phyloP scores from a whole-genome alignment of 768 basidiomycete genomes.

The Tulasnella sp. region DNA sequence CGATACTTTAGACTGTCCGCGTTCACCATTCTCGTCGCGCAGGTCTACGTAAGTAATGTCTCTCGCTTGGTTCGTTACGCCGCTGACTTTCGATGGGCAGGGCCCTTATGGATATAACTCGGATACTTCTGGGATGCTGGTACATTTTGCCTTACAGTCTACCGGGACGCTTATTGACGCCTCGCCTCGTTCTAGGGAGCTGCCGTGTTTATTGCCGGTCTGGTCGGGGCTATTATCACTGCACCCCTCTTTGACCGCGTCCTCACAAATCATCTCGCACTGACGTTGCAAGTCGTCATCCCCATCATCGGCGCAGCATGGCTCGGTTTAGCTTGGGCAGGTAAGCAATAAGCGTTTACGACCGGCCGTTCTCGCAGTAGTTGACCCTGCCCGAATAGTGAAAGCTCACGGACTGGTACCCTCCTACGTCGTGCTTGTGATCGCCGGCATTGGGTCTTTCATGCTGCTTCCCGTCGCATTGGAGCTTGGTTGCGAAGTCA shows the following conservation, averaged over 20 bases:
- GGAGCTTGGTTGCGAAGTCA: slow-evolving; percentile 70
- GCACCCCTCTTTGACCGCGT: slow-evolving; percentile 74
- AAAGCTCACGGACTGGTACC: slow-evolving; percentile 46
- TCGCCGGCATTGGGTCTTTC: slow-evolving; percentile 55
- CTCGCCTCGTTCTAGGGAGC: slow-evolving; percentile 9
- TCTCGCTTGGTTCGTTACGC: background rate
- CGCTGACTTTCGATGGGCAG: slow-evolving; percentile 26
- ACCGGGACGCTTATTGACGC: background rate
- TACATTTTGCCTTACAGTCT: slow-evolving; percentile 36
- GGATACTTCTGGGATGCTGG: slow-evolving; percentile 52
- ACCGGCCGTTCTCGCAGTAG: background rate
- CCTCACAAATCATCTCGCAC: slow-evolving; percentile 59
- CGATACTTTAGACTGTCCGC: slow-evolving; percentile 39
- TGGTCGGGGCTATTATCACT: slow-evolving; percentile 52
- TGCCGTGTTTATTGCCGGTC: slow-evolving; percentile 34
- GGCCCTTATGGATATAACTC: slow-evolving; percentile 61
- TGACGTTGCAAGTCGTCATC: slow-evolving; percentile 45
- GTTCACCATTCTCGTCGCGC: slow-evolving; percentile 52
- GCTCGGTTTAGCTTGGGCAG: slow-evolving; percentile 68
- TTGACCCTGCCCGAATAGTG: slow-evolving; percentile 31
- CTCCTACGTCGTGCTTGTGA: slow-evolving; percentile 52
- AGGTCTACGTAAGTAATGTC: slow-evolving; percentile 45
- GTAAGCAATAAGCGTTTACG: slow-evolving; percentile 29
- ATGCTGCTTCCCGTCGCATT: slow-evolving; percentile 64
- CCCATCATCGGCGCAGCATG: slow-evolving; percentile 53